Evolutionary conservation across 805 yeast species (phyloP), one percentile per base, ranked within the genome.

Genomic region (Yueomyces sp.): DNA sequence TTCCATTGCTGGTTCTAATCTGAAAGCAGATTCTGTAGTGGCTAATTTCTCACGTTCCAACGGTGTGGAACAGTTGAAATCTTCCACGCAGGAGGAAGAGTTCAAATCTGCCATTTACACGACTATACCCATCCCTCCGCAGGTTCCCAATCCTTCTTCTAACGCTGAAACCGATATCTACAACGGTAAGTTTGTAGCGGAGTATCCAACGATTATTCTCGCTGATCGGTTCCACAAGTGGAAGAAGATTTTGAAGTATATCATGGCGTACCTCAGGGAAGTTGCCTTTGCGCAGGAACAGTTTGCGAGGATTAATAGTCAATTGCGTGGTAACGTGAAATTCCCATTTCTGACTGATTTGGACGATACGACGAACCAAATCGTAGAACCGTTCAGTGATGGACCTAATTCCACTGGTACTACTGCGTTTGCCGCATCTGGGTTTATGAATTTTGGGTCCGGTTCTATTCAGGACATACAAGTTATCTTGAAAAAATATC

Each of bases 391-490:
- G 3, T 62, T 7, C 5, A 30, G 9, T 6, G 19, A 19, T 19
- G 34, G 34, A 8, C 7, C 30, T 12, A 42, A 43, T 30, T 31
- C 38, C 40, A 42, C 42, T 31, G 31, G 8, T n/a, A 32, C 36
- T 27, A 28, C 8, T 11, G 5, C 38, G 8, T 48, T 57, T 28
- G 65, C 63, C 2, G 53, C 64, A 2, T 59, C 65, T 3, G 77
- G 68, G 56, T 86, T 85, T 51, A 66, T 81, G 54, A 85, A 86
- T 4, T 70, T 77, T 42, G 94, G 94, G 38, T 74, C 74, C 42
- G 81, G 81, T 8, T 82, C 92, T 9, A 72, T 86, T 47, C 85
- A 81, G 55, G 95, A 85, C 60, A 67, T 85, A 32, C 90, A 90
- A 38, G 75, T 79, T 3, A 66, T 78, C 28, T 62, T 85, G 49